Percentiles rank a stretch among this genome's conserved stretches.
Conservation (phyloP, 1,284 basidiomycete species). For the Ustilago hordei region DNA sequence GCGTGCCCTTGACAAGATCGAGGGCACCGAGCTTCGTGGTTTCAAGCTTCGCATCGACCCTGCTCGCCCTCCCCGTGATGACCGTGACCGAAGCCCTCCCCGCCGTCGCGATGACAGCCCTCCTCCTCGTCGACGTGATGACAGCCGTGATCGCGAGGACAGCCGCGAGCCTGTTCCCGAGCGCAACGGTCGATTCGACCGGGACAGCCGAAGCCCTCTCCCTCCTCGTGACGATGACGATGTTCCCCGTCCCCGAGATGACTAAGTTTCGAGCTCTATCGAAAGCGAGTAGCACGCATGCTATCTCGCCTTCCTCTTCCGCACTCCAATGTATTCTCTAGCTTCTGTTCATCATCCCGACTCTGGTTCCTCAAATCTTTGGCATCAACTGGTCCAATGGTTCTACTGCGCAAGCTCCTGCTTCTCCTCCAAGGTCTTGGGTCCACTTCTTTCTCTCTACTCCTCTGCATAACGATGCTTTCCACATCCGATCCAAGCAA, state of each 20-base stretch:
- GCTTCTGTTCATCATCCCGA: constrained; percentile 13
- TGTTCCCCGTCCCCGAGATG: constrained; percentile 45
- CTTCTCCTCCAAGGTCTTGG: constrained; percentile 7
- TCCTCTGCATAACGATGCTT: constrained; percentile 11
- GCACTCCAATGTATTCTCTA: constrained; percentile 21
- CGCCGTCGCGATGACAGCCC: constrained; percentile 54
- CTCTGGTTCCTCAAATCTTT: constrained; percentile 23
- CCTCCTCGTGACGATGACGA: constrained; percentile 57
- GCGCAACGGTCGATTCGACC: constrained; percentile 48
- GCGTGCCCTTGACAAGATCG: constrained; percentile 65
- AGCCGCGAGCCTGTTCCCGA: constrained; percentile 55
- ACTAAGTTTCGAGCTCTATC: constrained; percentile 11
- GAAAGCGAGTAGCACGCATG: neutral
- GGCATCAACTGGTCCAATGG: constrained; percentile 5
- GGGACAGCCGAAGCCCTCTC: constrained; percentile 53
- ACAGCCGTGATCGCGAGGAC: constrained; percentile 48
- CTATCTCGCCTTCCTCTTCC: neutral
- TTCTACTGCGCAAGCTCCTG: constrained; percentile 4
- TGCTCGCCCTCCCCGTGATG: constrained; percentile 46
- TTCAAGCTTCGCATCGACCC: constrained; percentile 66
- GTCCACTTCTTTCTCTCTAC: neutral
- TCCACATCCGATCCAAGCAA: constrained; percentile 20
- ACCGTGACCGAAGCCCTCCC: constrained; percentile 60
- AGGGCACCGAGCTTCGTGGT: constrained; percentile 67
- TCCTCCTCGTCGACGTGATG: constrained; percentile 43